These are phyloP conservation scores for Globisporangium ultimum DNA, from an alignment of 352 stramenopile species.

Conservation along the genomic window DNA sequence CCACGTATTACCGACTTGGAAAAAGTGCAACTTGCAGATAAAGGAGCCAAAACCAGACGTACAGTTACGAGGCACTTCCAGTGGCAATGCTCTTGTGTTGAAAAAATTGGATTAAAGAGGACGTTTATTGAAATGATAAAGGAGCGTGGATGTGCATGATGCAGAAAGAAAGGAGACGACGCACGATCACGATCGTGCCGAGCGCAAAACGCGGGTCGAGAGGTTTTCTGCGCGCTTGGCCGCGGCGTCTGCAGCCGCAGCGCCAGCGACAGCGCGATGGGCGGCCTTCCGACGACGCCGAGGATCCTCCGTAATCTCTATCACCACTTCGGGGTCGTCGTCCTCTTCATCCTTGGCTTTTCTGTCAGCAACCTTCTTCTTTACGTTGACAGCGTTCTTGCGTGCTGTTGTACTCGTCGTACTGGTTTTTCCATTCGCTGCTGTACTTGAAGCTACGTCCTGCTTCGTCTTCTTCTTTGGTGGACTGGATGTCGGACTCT, in stretches of 20 bases:
- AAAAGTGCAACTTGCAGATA: too few relatives aligned
- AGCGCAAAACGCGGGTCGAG: slow-evolving; percentile 35
- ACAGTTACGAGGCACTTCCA: too few relatives aligned
- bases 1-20: too few relatives aligned
- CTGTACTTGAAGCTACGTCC: background rate
- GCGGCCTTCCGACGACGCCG: slow-evolving; percentile 48
- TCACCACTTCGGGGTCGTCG: slow-evolving; percentile 23
- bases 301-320: slow-evolving; percentile 19
- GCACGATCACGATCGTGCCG: background rate
- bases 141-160: too few relatives aligned
- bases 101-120: too few relatives aligned
- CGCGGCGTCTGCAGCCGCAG: slow-evolving; percentile 55
- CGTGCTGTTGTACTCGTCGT: background rate
- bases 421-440: slow-evolving; percentile 11
- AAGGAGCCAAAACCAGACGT: too few relatives aligned
- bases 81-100: too few relatives aligned
- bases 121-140: too few relatives aligned
- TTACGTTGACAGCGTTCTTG: slow-evolving; percentile 1
- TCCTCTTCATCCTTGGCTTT: slow-evolving; percentile 13
- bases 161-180: too few relatives aligned
- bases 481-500: slow-evolving; percentile 8
- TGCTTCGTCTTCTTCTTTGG: slow-evolving; percentile 21
- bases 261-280: slow-evolving; percentile 49
- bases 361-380: slow-evolving; percentile 12
- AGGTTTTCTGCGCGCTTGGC: slow-evolving; percentile 26